A percentile compares a stretch with the other conserved stretches of the same genome.
These are phyloP conservation scores for Eucalyptus curtisii DNA, from an alignment of 345 rosid genomes.

Conservation along the genomic window DNA sequence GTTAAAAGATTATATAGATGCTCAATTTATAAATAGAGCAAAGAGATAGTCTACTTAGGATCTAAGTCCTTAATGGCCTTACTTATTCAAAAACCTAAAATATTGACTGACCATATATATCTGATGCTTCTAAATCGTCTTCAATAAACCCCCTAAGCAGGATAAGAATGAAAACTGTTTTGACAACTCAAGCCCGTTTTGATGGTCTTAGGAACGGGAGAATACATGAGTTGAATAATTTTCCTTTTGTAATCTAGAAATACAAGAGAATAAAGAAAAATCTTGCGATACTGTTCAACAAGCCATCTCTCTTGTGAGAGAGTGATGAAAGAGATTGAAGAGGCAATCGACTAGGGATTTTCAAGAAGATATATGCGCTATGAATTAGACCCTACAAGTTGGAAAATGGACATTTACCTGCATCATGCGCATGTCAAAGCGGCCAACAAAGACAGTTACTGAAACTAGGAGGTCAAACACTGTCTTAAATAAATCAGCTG, in stretches of 20 bases:
- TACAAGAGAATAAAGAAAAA: not conserved
- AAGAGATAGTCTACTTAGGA: not conserved
- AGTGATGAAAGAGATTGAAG: not conserved
- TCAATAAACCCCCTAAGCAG: not conserved
- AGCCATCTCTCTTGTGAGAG: not conserved
- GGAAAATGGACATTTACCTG: constrained; percentile 36
- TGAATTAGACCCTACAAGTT: not conserved
- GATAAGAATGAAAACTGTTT: not conserved
- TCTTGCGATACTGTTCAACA: not conserved
- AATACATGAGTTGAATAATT: not conserved
- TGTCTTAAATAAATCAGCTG: constrained; percentile 95
- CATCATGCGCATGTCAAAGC: constrained; percentile 99
- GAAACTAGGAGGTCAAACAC: constrained; percentile 96
- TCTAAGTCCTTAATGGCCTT: not conserved
- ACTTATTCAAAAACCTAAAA: not conserved
- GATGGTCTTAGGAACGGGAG: not conserved
- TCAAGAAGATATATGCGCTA: not conserved
- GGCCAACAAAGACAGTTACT: constrained; percentile 92
- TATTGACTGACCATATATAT: not conserved
- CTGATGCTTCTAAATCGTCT: not conserved
- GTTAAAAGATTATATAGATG: not conserved
- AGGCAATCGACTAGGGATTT: not conserved
- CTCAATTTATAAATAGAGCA: not conserved
- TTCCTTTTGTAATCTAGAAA: not conserved
- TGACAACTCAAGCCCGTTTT: not conserved